Conservation (phyloP, 2,329 filamentous ascomycete genomes). For the Shiraia sp. region DNA sequence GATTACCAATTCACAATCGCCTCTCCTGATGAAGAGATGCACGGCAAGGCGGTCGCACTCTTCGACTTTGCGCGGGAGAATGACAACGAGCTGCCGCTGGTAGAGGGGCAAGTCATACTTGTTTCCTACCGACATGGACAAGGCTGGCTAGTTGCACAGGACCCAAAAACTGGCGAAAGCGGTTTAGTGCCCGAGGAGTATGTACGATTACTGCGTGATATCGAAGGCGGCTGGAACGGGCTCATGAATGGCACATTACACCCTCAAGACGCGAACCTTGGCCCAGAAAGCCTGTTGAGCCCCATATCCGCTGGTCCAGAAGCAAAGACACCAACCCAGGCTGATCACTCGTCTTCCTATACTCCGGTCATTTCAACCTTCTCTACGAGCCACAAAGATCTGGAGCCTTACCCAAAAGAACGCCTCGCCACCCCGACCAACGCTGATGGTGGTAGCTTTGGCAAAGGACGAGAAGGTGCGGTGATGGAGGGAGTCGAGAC, state of each 20-base stretch:
- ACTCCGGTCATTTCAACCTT: conserved; percentile 56
- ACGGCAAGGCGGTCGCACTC: conserved; percentile 91
- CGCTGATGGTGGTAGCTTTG: conserved; percentile 25
- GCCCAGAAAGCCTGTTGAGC: conserved; percentile 36
- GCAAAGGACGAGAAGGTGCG: conserved; percentile 23
- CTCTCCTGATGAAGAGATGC: conserved; percentile 95
- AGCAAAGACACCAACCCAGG: conserved; percentile 46
- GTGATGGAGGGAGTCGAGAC: conserved; percentile 33
- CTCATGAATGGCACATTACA: conserved; percentile 42
- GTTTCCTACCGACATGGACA: conserved; percentile 95
- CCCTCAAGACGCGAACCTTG: conserved; percentile 23
- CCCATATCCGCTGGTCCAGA: conserved; percentile 41
- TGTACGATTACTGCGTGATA: conserved; percentile 87
- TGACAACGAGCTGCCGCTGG: conserved; percentile 89
- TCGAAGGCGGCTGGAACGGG: conserved; percentile 77
- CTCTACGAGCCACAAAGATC: conserved; percentile 56
- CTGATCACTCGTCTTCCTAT: conserved; percentile 39
- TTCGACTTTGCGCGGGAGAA: conserved; percentile 96
- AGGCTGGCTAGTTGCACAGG: conserved; percentile 96
- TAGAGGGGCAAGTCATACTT: conserved; percentile 94
- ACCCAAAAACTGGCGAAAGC: conserved; percentile 90
- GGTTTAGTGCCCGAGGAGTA: conserved; percentile 96
- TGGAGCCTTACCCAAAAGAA: conserved; percentile 52
- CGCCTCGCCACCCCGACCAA: conserved; percentile 44
- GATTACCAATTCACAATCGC: conserved; percentile 96